Percentiles rank a stretch among this genome's conserved stretches.
Evolutionary conservation across 495 filamentous ascomycete genomes (phyloP).

Genomic region (Tetracladium setigerum): DNA sequence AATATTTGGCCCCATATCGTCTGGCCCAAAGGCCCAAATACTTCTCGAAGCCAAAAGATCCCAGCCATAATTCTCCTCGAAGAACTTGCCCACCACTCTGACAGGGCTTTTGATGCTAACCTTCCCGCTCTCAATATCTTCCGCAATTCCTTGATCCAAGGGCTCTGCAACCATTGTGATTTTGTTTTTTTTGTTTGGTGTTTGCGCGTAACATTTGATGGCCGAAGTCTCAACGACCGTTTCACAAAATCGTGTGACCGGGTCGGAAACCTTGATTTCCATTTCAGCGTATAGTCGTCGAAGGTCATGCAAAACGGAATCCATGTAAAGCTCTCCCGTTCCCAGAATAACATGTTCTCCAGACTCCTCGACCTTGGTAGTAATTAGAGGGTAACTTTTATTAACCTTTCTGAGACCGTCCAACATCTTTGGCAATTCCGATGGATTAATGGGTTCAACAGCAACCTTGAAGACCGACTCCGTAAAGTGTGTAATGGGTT

Average conservation of each 20-base stretch:
- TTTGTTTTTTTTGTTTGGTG: conserved; percentile 98
- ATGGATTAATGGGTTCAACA: conserved; percentile 96
- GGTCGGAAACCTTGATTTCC: conserved; percentile 98
- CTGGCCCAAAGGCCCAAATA: conserved; percentile 98
- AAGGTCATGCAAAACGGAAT: conserved; percentile 94
- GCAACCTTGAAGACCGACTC: conserved; percentile 98
- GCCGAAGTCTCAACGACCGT: conserved; percentile 96
- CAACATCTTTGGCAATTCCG: conserved; percentile 98
- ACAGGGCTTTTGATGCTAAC: conserved; percentile 92
- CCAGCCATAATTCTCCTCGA: conserved; percentile 96
- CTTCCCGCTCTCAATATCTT: conserved; percentile 86
- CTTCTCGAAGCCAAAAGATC: conserved; percentile 88
- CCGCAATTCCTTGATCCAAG: conserved; percentile 86
- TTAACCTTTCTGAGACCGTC: conserved; percentile 95
- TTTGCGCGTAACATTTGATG: conserved; percentile 95
- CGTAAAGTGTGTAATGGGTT: conserved; percentile 87
- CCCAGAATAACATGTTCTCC: conserved; percentile 93
- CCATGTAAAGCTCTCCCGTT: conserved; percentile 97
- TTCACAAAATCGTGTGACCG: conserved; percentile 95
- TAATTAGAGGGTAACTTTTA: conserved; percentile 91
- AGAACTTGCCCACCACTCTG: conserved; percentile 89
- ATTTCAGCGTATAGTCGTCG: conserved; percentile 94
- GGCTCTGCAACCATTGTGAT: conserved; percentile 98
- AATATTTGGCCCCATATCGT: conserved; percentile 92
- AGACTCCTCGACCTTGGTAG: conserved; percentile 97